Evolutionary conservation across 2,329 filamentous ascomycete genomes (phyloP), one percentile per base, ranked within the genome.

Genomic region (Talaromyces albobiverticillius): DNA sequence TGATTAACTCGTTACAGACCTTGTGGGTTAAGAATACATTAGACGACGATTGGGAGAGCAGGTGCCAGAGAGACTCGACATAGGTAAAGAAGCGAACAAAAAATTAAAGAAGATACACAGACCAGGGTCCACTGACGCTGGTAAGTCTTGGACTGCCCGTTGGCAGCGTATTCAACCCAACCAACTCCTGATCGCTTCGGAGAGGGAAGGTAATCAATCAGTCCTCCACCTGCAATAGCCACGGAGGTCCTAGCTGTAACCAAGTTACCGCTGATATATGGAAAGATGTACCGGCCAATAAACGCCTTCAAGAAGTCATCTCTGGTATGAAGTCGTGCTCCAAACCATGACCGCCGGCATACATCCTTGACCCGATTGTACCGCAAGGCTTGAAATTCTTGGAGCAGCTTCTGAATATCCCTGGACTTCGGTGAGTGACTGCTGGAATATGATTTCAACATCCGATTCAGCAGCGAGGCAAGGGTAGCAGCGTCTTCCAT

Each of bases 401-500:
- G 20, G 8, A 63, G 57, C 3, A 46, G 40, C 3, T 38, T 16
- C 1, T 43, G 4, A 9, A 58, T 48, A 29, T 29, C 26, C 10
- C 31, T 58, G 46, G 11, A 18, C 10, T 25, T 45, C 38, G 4
- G 58, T 48, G 2, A 40, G 53, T 6, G 42, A 31, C 7, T 26
- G n/a, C 18, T 14, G 18, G 8, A 18, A 16, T 22, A 26, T 3
- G 42, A 8, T 9, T 20, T 46, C 7, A 56, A 55, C 31, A n/a
- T 58, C 1, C 45, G 42, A 26, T 64, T 41, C 4, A 74, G 57
- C 10, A 61, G 57, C 32, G 71, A 72, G 10, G 69, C 63, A 3
- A 74, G 58, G 9, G 61, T 60, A 4, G 71, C 72, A 2, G 67
- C 71, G 49, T 65, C 66, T 57, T 76, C 73, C 14, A 76, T 72